Evolutionary conservation across 2,329 filamentous ascomycete genomes (phyloP), one percentile per base, ranked within the genome.

Genomic region (Hirsutella minnesotensis): DNA sequence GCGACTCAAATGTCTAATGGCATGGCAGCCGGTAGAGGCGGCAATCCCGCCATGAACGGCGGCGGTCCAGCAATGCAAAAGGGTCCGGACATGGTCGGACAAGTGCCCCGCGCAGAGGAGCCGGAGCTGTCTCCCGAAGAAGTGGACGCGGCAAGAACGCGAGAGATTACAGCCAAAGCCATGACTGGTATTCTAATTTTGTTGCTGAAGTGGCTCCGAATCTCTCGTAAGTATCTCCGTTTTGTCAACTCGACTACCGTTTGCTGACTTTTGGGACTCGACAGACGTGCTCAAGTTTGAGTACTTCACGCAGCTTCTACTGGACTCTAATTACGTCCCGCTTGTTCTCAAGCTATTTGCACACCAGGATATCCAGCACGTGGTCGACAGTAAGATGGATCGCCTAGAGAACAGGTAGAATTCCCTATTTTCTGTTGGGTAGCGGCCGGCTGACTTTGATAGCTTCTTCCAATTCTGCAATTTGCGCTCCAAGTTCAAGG

Each of bases 381-480:
- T 89, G 3, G 83, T 95, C 27, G 88, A 94, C 51, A 88, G 83
- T 63, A 84, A 81, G 56, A 83, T 83, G 45, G 89, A 95, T 57
- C 77, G 85, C 30, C 73, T 85, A 40, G 86, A 94, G 51, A 73
- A 88, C 42, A 86, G 86, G 84, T 87, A 65, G 58, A 70, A 13
- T 4, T 13, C 9, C 3, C 16, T 35, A 9, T 5, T n/a, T 18
- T 18, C 33, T 9, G 15, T 12, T 27, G 13, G 33, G 9, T 9
- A 3, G 33, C 3, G 33, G 18, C 33, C 8, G 16, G n/a, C 49
- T 55, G 41, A 62, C 55, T 44, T 36, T 3, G 3, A 9, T 41
- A 90, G 85, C 56, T 95, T 96, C 66, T 98, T 95, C 62, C 77
- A 84, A 49, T 94, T 94, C 63, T 96, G 90, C 61, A 86, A 86